Base-by-base conservation (phyloP, 805 yeast species). In the Starmerella khaoyaiensis region DNA sequence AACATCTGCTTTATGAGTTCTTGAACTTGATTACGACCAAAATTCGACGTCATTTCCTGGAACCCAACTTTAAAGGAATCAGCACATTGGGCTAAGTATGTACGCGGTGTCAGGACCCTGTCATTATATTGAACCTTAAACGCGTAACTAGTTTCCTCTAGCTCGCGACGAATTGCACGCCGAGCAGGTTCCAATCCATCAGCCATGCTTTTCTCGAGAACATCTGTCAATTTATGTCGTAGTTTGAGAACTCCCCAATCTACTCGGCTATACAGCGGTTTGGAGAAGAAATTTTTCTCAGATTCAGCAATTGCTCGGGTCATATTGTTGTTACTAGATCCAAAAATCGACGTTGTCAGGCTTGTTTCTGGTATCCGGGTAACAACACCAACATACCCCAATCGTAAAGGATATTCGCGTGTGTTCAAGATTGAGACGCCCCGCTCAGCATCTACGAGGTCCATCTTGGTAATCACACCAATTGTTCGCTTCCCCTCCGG, bases 351-450 rank as follows among this genome's bases (percentile, higher is more conserved):
- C 20, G 36, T 22, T 27, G 21, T 17, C 11, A 11, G 26, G 5
- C 27, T 19, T 40, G 62, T 63, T 2, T 90, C 94, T 0, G 80
- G 69, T 47, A 9, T 16, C 17, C 74, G 79, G 2, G 96, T 81
- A 15, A 93, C 78, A n/a, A 93, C 97, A 40, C 99, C 99, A 16
- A 90, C 97, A 55, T 90, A 90, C 0, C 99, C 99, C 94, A 90
- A 81, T 50, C 71, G 75, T 43, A 90, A 63, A 0, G 98, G 97
- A 52, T 93, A 93, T 51, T 76, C 80, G 46, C 69, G 74, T 58
- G 87, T 87, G 21, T 70, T 67, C 42, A 90, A 62, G 16, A 81
- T 71, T 6, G 62, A 65, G 33, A 72, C 69, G 0, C 94, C 98
- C 12, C 65, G 58, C 31, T 68, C 69, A 0, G 95, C 79, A 18